Evolutionary conservation across 2,329 filamentous ascomycete species (phyloP), one percentile per base, ranked within the genome.

Genomic region (Arthrobotrys musiformis): DNA sequence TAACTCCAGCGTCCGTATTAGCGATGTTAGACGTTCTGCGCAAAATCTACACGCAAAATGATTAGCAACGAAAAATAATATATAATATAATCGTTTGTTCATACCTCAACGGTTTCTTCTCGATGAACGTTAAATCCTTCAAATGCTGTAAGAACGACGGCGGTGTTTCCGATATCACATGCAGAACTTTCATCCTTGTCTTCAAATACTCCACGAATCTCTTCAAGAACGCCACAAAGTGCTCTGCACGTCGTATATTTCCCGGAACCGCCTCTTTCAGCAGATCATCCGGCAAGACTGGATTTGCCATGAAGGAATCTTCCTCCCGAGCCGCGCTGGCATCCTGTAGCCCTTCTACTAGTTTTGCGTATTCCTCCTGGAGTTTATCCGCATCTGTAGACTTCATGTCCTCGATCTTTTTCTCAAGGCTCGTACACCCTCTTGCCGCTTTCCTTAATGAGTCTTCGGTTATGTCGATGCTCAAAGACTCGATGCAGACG

Each of bases 171-270:
- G 95, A 97, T 79, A 98, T 97, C 79, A 97, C 94, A 82, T 97
- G 93, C 3, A 95, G 90, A 13, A 98, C 94, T 86, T 97, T 98
- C 95, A 99, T 98, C 73, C 96, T 90, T 1, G 94, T 98, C 87
- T 93, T 97, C 61, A 99, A 87, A 81, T 99, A 99, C 83, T 99
- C 96, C 79, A 99, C 95, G 82, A 99, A 99, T 78, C 95, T 89
- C 83, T 97, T 97, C 70, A 99, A 85, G 83, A 99, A 99, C 0
- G 93, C 90, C 13, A 97, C 90, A 82, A 99, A 99, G 82, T 99
- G 95, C 82, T 99, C 95, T 3, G 95, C 95, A 84, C 95, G 88
- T 77, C 95, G 88, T 79, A 99, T 99, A 81, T 99, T 99, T 28
- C 95, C 96, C 0, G 95, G 95, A 0, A 99, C 92, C 0, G 95